Conservation (phyloP, 257 asterid genomes). For the Solanum lignicaule region DNA sequence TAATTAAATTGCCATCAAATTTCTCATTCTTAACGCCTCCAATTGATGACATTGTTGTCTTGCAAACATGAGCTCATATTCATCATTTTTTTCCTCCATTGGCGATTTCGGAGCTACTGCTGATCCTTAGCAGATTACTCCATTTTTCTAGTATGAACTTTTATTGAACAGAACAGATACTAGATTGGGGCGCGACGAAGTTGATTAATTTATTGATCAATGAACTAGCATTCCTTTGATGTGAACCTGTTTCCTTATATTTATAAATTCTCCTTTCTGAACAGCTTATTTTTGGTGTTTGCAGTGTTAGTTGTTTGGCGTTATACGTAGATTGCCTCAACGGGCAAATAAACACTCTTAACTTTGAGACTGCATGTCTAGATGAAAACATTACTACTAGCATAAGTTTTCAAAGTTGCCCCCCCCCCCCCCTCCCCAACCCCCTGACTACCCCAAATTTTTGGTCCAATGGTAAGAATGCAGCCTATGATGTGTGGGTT, state of each 20-base stretch:
- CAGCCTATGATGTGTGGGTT: background rate
- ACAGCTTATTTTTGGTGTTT: background rate
- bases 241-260: background rate
- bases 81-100: background rate
- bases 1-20: conserved; percentile 46
- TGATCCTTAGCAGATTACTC: background rate
- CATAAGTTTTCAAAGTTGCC: background rate
- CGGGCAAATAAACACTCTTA: background rate
- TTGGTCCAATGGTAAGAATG: background rate
- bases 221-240: background rate
- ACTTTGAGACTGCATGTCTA: background rate
- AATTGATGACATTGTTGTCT: conserved; percentile 14
- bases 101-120: background rate
- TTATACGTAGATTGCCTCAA: background rate
- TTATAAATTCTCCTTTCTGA: background rate
- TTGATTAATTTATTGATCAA: background rate
- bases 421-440: too few species aligned
- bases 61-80: conserved; percentile 1
- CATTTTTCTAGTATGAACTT: background rate
- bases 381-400: background rate
- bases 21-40: conserved; percentile 31
- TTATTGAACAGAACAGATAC: background rate
- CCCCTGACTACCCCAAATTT: background rate
- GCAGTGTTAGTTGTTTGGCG: background rate
- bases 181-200: background rate